phyloP scores from a whole-genome alignment of 495 filamentous ascomycete genomes.

The Penicillium taxi region DNA sequence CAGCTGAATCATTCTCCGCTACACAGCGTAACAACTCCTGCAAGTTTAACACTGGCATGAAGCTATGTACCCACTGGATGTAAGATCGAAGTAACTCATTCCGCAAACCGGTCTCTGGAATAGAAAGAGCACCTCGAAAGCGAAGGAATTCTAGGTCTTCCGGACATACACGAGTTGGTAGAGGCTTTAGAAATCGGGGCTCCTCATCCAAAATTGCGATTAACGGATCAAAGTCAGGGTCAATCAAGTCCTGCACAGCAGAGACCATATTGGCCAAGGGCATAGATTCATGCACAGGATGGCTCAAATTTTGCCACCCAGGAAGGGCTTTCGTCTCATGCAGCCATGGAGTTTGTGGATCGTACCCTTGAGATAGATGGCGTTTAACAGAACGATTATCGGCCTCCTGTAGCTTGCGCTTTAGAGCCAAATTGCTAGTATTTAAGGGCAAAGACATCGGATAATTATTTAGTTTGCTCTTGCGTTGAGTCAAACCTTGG shows the following conservation, averaged over 20 bases:
- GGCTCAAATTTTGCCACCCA: slow-evolving; percentile 25
- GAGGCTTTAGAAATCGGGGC: slow-evolving; percentile 45
- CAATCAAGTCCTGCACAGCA: slow-evolving; percentile 36
- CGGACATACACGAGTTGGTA: slow-evolving; percentile 45
- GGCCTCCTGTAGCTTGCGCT: slow-evolving; percentile 27
- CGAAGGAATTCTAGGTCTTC: slow-evolving; percentile 68
- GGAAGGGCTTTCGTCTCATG: slow-evolving; percentile 21
- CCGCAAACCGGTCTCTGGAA: slow-evolving; percentile 57
- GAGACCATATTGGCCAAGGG: slow-evolving; percentile 38
- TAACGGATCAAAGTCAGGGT: slow-evolving; percentile 40
- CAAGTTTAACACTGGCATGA: slow-evolving; percentile 73
- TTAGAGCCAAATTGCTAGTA: slow-evolving; percentile 14
- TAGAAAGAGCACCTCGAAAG: slow-evolving; percentile 61
- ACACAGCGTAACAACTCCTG: slow-evolving; percentile 60
- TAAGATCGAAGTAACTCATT: slow-evolving; percentile 66
- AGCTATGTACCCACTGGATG: slow-evolving; percentile 77
- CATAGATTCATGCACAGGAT: slow-evolving; percentile 24
- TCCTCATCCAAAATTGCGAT: slow-evolving; percentile 36
- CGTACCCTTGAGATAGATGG: slow-evolving; percentile 25
- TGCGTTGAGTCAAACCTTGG: neutral
- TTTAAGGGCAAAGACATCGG: slow-evolving; percentile 16
- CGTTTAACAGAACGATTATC: slow-evolving; percentile 16
- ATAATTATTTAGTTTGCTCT: neutral
- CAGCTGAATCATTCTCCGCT: slow-evolving; percentile 49
- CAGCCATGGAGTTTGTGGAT: slow-evolving; percentile 33